Evolutionary conservation across 2,329 filamentous ascomycete species (phyloP).

Genomic region (Onygenales sp.): DNA sequence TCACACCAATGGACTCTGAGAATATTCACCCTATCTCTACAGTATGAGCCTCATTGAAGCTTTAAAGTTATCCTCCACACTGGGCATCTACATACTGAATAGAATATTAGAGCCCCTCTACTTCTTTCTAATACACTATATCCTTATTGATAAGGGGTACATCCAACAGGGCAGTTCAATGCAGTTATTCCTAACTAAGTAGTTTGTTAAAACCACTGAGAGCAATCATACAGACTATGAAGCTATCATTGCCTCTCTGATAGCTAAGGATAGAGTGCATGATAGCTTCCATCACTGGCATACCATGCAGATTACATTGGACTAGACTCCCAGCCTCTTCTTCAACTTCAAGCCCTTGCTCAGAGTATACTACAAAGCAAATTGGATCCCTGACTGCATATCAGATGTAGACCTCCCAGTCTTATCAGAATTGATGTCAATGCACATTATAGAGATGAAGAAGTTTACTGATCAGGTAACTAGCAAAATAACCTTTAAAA

Average conservation of each 20-base stretch:
- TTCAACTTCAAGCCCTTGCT: conserved; percentile 28
- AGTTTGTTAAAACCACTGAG: conserved; percentile 12
- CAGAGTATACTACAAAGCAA: conserved; percentile 19
- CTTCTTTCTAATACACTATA: conserved; percentile 40
- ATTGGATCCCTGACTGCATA: conserved; percentile 29
- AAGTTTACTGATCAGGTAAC: conserved; percentile 18
- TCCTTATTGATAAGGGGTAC: conserved; percentile 35
- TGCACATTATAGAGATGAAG: conserved; percentile 22
- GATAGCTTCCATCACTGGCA: neutral
- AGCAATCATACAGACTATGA: conserved; percentile 23
- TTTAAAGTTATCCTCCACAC: conserved; percentile 31
- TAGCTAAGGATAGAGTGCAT: neutral
- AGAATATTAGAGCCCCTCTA: conserved; percentile 28
- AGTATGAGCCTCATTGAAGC: conserved; percentile 38
- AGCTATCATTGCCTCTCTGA: conserved; percentile 4
- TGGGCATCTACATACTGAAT: conserved; percentile 32
- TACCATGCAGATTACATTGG: conserved; percentile 11
- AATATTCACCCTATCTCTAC: conserved; percentile 42
- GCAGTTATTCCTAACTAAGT: conserved; percentile 23
- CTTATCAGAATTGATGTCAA: conserved; percentile 15
- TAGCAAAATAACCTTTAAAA: conserved; percentile 16
- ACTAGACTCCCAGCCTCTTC: conserved; percentile 13
- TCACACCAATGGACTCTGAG: conserved; percentile 38
- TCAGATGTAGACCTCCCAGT: conserved; percentile 24
- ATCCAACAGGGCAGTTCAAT: conserved; percentile 21